Evolutionary conservation across 768 basidiomycete genomes (phyloP).

Genomic region (Boletales sp.): DNA sequence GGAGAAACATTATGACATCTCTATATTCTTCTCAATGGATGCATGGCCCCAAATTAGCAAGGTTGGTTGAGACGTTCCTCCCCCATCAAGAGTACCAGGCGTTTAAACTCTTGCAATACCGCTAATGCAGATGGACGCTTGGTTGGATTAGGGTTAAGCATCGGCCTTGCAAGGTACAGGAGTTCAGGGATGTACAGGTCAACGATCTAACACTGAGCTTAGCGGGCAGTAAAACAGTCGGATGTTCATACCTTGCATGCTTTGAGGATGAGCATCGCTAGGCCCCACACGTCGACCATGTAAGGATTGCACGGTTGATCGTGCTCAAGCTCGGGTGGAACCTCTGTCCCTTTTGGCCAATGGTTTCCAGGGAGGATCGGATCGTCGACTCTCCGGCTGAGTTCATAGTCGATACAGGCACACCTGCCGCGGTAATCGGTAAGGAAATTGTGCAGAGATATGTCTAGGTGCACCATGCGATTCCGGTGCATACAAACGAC

Average conservation of each 20-base stretch:
- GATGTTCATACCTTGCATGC: constrained; percentile 55
- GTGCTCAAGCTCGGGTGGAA: constrained; percentile 66
- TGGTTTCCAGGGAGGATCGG: constrained; percentile 35
- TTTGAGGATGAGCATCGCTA: constrained; percentile 60
- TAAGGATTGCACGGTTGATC: constrained; percentile 53
- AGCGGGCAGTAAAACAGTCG: background rate
- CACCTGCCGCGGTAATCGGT: constrained; percentile 62
- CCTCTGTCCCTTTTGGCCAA: constrained; percentile 55
- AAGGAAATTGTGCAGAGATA: constrained; percentile 65
- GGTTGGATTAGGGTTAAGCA: constrained; percentile 53
- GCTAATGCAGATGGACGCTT: constrained; percentile 48
- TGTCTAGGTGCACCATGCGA: constrained; percentile 66
- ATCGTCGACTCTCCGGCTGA: constrained; percentile 52
- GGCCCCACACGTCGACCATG: constrained; percentile 73
- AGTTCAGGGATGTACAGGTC: constrained; percentile 59
- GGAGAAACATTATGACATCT: constrained; percentile 11
- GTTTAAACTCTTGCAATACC: constrained; percentile 52
- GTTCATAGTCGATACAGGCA: constrained; percentile 73
- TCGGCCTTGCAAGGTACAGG: constrained; percentile 50
- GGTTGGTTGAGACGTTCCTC: constrained; percentile 28
- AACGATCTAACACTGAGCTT: constrained; percentile 40
- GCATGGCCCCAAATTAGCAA: constrained; percentile 3
- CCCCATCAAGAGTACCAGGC: constrained; percentile 41
- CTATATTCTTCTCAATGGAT: background rate
- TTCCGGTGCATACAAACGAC: constrained; percentile 66